A percentile compares a stretch with the other conserved stretches of the same genome.
Evolutionary conservation across 352 stramenopile species (phyloP).

Genomic region (Globisporangium uncinulatum): DNA sequence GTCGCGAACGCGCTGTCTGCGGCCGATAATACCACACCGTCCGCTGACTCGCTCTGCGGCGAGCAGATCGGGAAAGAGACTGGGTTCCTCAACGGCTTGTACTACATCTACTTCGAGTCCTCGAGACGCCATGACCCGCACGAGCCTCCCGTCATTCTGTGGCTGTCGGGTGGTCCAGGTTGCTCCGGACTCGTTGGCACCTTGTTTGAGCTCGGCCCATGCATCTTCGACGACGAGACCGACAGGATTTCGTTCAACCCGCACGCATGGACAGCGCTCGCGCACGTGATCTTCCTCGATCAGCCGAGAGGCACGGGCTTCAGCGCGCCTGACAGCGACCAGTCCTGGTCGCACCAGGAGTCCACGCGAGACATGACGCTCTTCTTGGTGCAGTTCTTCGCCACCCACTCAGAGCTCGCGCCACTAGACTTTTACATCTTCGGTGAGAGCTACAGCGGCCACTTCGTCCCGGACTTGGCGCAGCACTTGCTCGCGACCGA

Average conservation of each 20-base stretch:
- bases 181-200: slow-evolving; percentile 93
- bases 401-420: slow-evolving; percentile 27
- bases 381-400: slow-evolving; percentile 60
- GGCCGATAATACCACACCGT: neutral
- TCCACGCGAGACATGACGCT: slow-evolving; percentile 36
- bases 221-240: slow-evolving; percentile 70
- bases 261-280: slow-evolving; percentile 92
- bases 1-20: slow-evolving; percentile 24
- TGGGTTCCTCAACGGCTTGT: slow-evolving; percentile 55
- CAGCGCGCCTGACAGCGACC: slow-evolving; percentile 18
- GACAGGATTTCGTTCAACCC: slow-evolving; percentile 77
- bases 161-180: slow-evolving; percentile 95
- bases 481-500: slow-evolving; percentile 56
- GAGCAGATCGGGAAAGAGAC: slow-evolving; percentile 54
- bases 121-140: slow-evolving; percentile 5
- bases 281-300: slow-evolving; percentile 96
- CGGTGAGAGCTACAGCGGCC: slow-evolving; percentile 93
- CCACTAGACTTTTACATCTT: slow-evolving; percentile 89
- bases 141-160: slow-evolving; percentile 89
- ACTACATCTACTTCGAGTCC: slow-evolving; percentile 74
- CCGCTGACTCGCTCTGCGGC: slow-evolving; percentile 44
- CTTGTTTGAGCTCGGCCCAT: slow-evolving; percentile 96
- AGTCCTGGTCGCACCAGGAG: slow-evolving; percentile 41
- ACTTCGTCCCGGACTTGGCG: slow-evolving; percentile 92
- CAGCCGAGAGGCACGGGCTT: slow-evolving; percentile 87